These are phyloP conservation scores for Immersiporthe knoxdaviesiana DNA, from an alignment of 2,329 filamentous ascomycete genomes.

Conservation along the genomic window DNA sequence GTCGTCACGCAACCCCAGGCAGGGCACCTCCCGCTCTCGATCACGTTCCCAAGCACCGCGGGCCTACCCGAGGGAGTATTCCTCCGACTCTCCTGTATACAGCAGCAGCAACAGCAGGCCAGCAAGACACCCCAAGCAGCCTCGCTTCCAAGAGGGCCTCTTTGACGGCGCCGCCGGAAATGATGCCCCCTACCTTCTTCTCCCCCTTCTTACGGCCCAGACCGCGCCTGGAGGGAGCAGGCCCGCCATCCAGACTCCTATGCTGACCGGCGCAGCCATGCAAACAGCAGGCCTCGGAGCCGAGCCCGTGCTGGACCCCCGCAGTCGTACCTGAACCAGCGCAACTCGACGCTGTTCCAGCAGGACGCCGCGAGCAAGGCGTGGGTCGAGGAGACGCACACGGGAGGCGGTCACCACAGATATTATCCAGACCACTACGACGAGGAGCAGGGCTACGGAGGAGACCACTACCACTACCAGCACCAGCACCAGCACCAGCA, in stretches of 20 bases:
- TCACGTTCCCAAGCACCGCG: constrained; percentile 9
- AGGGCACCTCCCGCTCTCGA: constrained; percentile 18
- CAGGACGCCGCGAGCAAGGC: constrained; percentile 17
- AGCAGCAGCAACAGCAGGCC: not conserved
- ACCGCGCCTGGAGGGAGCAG: constrained; percentile 26
- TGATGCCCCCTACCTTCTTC: not conserved
- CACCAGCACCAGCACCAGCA: not conserved
- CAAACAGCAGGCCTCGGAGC: constrained; percentile 7
- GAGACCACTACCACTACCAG: too few relatives aligned
- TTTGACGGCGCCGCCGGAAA: constrained; percentile 6
- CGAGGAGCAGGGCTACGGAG: constrained; percentile 24
- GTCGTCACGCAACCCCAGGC: constrained; percentile 12
- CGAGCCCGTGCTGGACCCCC: constrained; percentile 13
- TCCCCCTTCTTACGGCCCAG: constrained; percentile 14
- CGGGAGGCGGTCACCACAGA: not conserved
- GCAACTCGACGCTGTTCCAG: not conserved
- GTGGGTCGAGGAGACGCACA: constrained; percentile 21
- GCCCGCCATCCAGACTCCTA: constrained; percentile 22
- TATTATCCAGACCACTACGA: constrained; percentile 18
- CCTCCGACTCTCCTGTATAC: constrained; percentile 22
- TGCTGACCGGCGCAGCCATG: constrained; percentile 10
- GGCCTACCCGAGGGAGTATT: constrained; percentile 8
- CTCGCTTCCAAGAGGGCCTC: constrained; percentile 18
- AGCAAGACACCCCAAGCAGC: constrained; percentile 13
- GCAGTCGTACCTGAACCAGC: constrained; percentile 21